Evolutionary conservation across 1,284 basidiomycete genomes (phyloP).

Genomic region (Caloboletus firmus): DNA sequence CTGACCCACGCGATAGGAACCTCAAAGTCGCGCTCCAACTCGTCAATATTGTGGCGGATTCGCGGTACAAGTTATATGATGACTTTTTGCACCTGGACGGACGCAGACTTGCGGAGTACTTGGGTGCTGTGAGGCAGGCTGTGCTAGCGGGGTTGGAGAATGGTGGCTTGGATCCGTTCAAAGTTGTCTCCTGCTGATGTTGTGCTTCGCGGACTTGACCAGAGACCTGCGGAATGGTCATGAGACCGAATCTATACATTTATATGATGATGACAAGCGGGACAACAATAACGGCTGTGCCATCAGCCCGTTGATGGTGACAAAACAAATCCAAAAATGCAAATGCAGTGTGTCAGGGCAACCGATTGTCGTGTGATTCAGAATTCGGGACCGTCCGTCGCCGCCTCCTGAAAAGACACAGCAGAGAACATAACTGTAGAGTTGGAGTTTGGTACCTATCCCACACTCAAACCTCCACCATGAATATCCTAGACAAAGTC

Average conservation of each 20-base stretch:
- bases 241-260: conserved; percentile 4
- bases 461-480: conserved; percentile 17
- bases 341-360: neutral
- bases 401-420: neutral
- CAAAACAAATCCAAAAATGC: neutral
- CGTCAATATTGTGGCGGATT: conserved; percentile 85
- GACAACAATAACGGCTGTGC: neutral
- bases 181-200: conserved; percentile 40
- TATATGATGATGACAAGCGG: neutral
- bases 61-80: conserved; percentile 82
- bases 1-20: conserved; percentile 53
- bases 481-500: conserved; percentile 39
- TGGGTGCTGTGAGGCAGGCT: conserved; percentile 69
- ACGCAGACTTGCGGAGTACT: conserved; percentile 63
- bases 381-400: neutral
- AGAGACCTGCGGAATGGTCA: neutral
- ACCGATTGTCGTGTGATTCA: conserved; percentile 5
- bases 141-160: conserved; percentile 67
- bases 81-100: conserved; percentile 72
- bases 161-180: conserved; percentile 74
- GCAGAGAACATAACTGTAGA: too few species aligned
- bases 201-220: neutral
- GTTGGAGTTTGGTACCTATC: too few species aligned
- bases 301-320: neutral
- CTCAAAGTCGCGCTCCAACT: conserved; percentile 78